A percentile compares a stretch with the other conserved stretches of the same genome.
Conservation (phyloP, 441 rosid genomes). For the Jatropha multifida region DNA sequence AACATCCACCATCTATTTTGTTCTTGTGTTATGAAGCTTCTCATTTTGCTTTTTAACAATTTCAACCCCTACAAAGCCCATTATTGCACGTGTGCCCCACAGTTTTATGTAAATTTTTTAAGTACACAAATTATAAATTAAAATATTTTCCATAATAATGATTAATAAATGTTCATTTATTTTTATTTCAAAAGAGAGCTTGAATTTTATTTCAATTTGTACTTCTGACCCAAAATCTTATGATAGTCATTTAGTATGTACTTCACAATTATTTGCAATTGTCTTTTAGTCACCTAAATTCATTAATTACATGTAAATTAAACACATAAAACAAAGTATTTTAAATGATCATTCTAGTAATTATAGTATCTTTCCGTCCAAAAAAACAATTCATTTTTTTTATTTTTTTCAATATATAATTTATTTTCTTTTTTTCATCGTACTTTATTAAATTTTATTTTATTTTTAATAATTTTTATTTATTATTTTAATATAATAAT, state of each 20-base stretch:
- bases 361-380: neutral
- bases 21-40: conserved; percentile 4
- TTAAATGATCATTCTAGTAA: neutral
- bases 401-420: no score
- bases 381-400: no score
- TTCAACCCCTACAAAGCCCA: neutral
- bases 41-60: neutral
- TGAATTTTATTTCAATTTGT: neutral
- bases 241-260: neutral
- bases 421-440: no score
- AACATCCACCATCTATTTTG: neutral
- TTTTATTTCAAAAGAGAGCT: no score
- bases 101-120: neutral
- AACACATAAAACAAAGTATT: neutral
- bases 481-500: no score
- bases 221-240: neutral
- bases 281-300: neutral
- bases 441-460: no score
- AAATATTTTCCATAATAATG: neutral
- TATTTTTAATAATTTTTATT: no score
- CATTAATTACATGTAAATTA: neutral
- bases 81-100: neutral
- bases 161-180: no score
- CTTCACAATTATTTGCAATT: neutral
- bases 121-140: no score